Base-by-base conservation (phyloP, 805 yeast genomes). In the Candida mattraensis region DNA sequence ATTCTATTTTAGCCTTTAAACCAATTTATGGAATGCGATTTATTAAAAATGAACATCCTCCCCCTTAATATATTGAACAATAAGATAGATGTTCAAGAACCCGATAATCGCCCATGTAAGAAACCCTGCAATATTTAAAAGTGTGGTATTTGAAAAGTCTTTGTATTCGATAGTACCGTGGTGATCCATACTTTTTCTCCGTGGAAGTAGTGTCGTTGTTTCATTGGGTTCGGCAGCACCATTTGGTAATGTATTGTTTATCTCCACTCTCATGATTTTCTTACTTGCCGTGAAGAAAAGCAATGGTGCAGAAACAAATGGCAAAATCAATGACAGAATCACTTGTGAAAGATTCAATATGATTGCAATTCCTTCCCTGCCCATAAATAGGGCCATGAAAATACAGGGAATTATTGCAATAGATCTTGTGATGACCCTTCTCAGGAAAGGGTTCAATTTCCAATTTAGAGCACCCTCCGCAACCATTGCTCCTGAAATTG, bases 401-500 rank as follows among this genome's bases (percentile, higher is more conserved):
- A 89, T 60, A 56, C 95, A 85, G 8, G 97, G 97, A 11, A 86
- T 57, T 21, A 89, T 82, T 1, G 95, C 79, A 27, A 89, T 80
- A 5, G 75, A 62, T 53, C 97, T 72, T 0, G 96, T 89, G 8
- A 80, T 68, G 7, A 89, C 54, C 45, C 96, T 69, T 55, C 96
- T 72, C 32, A 81, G 52, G 85, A 95, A 82, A 3, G 96, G 96
- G 42, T 69, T 72, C 26, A 86, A 47, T 2, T 74, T 77, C 96
- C 96, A 88, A 35, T 80, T 74, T 24, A 89, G 66, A 53, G 86
- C 91, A 1, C 97, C 97, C 58, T 89, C 97, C 48, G 87, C 76
- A 2, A 89, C 96, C 49, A 89, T 80, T 60, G 89, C 95, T 7
- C 96, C 96, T 0, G 95, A 87, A 64, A 89, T 83, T 0, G 97